Conservation (phyloP, 2,329 filamentous ascomycete genomes). For the Paraphaeosphaeria minitans region DNA sequence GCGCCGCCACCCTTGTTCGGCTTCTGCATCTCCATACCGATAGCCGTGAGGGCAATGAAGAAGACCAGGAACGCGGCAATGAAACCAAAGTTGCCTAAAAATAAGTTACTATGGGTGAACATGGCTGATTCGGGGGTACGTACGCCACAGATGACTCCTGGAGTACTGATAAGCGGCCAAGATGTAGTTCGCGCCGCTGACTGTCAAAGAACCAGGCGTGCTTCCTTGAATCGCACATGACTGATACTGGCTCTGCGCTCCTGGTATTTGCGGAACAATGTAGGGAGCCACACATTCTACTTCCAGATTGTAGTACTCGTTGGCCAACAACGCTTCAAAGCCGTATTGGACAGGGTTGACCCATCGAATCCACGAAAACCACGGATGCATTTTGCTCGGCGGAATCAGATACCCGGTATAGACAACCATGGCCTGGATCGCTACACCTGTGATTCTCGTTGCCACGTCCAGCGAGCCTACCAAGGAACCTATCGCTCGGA, state of each 20-base stretch:
- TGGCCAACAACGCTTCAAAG: conserved; percentile 71
- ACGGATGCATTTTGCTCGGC: conserved; percentile 41
- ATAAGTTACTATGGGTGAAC: conserved; percentile 40
- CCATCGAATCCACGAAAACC: conserved; percentile 31
- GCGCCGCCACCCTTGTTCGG: conserved; percentile 64
- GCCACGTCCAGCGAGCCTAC: conserved; percentile 45
- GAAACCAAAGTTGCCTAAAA: conserved; percentile 33
- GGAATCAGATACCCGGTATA: conserved; percentile 50
- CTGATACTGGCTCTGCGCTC: conserved; percentile 57
- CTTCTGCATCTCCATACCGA: conserved; percentile 57
- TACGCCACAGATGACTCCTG: conserved; percentile 65
- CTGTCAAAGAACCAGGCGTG: conserved; percentile 56
- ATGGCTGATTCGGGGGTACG: conserved; percentile 30
- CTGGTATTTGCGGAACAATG: conserved; percentile 61
- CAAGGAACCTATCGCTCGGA: conserved; percentile 45
- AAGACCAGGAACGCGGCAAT: conserved; percentile 57
- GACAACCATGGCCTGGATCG: conserved; percentile 48
- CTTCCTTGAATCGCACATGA: conserved; percentile 65
- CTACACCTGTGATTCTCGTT: conserved; percentile 48
- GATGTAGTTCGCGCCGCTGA: conserved; percentile 64
- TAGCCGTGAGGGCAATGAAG: conserved; percentile 53
- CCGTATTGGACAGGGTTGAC: conserved; percentile 68
- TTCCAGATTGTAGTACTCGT: conserved; percentile 68
- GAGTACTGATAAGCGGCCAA: conserved; percentile 60
- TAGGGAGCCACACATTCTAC: conserved; percentile 61